Percentiles rank a stretch among this genome's conserved stretches.
These are phyloP conservation scores for Jamesozyma gamospora DNA, from an alignment of 805 yeast species.

Conservation along the genomic window DNA sequence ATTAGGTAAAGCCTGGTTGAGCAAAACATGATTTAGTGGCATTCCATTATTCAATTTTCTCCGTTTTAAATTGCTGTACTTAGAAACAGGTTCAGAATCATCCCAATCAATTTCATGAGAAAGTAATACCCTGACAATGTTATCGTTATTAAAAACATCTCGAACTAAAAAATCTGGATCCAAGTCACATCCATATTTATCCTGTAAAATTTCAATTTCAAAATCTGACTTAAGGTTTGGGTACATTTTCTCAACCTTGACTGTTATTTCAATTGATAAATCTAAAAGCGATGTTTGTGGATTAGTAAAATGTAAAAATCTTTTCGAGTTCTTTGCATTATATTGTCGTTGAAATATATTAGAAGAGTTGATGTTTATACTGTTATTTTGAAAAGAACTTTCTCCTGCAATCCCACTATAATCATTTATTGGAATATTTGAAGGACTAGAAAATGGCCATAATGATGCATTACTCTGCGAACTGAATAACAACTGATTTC, in stretches of 20 bases:
- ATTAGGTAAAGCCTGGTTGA: background rate
- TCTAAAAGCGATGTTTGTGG: slow-evolving; percentile 36
- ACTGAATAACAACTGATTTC: background rate
- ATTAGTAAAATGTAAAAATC: slow-evolving; percentile 55
- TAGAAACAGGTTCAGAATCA: slow-evolving; percentile 12
- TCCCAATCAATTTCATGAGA: slow-evolving; percentile 31
- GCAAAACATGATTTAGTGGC: slow-evolving; percentile 1
- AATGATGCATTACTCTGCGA: background rate
- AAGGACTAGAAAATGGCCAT: background rate
- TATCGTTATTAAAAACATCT: slow-evolving; percentile 48
- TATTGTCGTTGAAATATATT: background rate
- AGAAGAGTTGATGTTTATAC: background rate
- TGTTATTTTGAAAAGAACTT: background rate
- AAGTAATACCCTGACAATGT: slow-evolving; percentile 37
- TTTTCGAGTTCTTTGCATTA: slow-evolving; percentile 20
- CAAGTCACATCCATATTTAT: slow-evolving; percentile 55
- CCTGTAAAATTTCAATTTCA: slow-evolving; percentile 51
- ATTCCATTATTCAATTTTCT: slow-evolving; percentile 12
- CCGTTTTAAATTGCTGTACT: slow-evolving; percentile 13
- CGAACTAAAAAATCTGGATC: slow-evolving; percentile 64
- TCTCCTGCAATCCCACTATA: background rate
- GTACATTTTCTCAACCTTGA: slow-evolving; percentile 49
- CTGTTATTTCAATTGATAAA: slow-evolving; percentile 44
- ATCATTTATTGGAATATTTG: slow-evolving; percentile 1
- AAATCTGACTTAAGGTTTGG: slow-evolving; percentile 46